Evolutionary conservation across 108 stramenopile genomes (phyloP).

Genomic region (Skeletonema tropicum): DNA sequence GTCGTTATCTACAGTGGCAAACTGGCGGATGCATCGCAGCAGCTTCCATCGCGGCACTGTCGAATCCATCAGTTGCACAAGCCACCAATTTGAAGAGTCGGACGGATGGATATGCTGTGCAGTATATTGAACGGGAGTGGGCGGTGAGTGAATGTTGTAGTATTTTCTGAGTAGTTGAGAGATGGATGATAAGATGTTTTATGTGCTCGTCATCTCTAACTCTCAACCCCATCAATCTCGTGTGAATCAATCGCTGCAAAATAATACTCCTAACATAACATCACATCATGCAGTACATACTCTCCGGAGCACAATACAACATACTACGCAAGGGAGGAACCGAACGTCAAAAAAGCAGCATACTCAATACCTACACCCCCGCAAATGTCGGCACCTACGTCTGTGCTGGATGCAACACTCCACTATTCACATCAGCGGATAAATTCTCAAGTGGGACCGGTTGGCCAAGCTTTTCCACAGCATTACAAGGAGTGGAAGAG

Average conservation of each 20-base stretch:
- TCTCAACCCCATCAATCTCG: no score
- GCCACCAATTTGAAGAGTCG: slow-evolving; percentile 2
- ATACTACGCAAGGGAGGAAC: slow-evolving; percentile 37
- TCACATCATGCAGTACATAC: not conserved
- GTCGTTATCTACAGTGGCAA: not conserved
- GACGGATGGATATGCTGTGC: slow-evolving; percentile 19
- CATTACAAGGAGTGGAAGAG: no score
- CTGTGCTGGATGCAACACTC: slow-evolving; percentile 51
- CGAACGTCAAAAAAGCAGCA: slow-evolving; percentile 18
- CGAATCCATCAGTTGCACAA: not conserved
- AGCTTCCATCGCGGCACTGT: not conserved
- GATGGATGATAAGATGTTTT: no score
- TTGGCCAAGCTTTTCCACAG: no score
- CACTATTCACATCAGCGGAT: slow-evolving; percentile 47
- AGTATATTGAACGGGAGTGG: slow-evolving; percentile 15
- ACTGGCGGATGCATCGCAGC: not conserved
- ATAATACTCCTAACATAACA: no score
- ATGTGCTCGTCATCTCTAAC: no score
- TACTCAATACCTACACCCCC: slow-evolving; percentile 19
- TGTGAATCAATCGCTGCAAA: no score
- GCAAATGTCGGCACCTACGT: slow-evolving; percentile 43
- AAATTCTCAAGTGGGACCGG: no score
- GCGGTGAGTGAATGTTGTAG: slow-evolving; percentile 1
- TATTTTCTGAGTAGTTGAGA: no score
- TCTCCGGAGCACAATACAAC: slow-evolving; percentile 28